Conservation (phyloP, 192 early-diverging fungal genomes). For the Linnemannia zychae region DNA sequence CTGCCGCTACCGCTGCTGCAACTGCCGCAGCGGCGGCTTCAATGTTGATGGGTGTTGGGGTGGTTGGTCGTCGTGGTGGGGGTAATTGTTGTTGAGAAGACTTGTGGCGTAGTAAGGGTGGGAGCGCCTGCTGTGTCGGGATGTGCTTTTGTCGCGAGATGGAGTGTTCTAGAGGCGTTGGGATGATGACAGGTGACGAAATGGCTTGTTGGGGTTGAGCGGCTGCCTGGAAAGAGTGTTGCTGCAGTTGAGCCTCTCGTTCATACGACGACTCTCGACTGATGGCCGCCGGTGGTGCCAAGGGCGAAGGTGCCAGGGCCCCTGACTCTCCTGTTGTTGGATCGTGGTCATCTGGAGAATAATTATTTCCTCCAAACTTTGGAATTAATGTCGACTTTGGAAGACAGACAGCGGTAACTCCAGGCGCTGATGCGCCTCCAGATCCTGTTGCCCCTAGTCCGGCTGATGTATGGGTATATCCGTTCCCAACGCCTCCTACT, state of each 20-base stretch:
- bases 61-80: slow-evolving; percentile 5
- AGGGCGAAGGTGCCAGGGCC: not conserved
- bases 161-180: slow-evolving; percentile 38
- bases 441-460: not conserved
- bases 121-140: slow-evolving; percentile 22
- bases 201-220: slow-evolving; percentile 31
- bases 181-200: slow-evolving; percentile 44
- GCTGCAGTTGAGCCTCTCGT: not conserved
- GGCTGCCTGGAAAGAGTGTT: slow-evolving; percentile 33
- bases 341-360: not conserved
- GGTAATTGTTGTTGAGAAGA: slow-evolving; percentile 11
- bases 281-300: not conserved
- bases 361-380: not conserved
- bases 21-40: slow-evolving; percentile 32
- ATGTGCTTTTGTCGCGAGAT: slow-evolving; percentile 38
- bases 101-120: slow-evolving; percentile 23
- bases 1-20: slow-evolving; percentile 13
- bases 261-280: not conserved
- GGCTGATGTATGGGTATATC: not conserved
- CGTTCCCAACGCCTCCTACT: not conserved
- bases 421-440: not conserved
- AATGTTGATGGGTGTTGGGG: slow-evolving; percentile 37
- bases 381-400: slow-evolving; percentile 8
- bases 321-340: not conserved
- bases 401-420: slow-evolving; percentile 16